These are phyloP conservation scores for Thielaviopsis musarum DNA, from an alignment of 2,329 filamentous ascomycete species.

Conservation along the genomic window DNA sequence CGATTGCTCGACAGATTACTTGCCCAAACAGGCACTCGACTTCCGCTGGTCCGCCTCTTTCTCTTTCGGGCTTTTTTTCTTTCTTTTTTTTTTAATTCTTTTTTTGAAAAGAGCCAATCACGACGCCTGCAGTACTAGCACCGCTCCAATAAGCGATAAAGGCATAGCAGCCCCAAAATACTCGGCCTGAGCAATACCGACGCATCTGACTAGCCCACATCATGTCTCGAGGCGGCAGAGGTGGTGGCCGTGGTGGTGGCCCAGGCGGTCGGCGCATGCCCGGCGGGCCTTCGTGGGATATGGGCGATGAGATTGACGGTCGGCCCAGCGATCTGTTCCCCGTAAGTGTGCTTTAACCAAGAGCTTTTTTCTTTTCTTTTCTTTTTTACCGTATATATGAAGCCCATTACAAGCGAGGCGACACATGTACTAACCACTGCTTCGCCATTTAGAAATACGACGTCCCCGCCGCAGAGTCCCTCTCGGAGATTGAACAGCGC, in stretches of 20 bases:
- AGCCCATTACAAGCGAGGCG: not conserved
- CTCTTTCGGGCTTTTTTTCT: not conserved
- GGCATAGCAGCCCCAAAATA: not conserved
- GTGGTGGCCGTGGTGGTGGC: conserved; percentile 33
- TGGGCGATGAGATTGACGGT: conserved; percentile 36
- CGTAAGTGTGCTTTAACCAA: conserved; percentile 20
- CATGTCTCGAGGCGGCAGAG: conserved; percentile 16
- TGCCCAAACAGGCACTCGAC: not conserved
- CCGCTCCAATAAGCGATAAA: not conserved
- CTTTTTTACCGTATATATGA: not conserved
- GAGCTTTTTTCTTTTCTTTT: not conserved
- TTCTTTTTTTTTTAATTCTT: not conserved
- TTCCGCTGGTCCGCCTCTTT: not conserved
- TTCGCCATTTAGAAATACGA: conserved; percentile 27
- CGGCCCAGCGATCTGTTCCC: conserved; percentile 44
- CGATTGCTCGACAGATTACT: not conserved
- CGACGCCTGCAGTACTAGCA: not conserved
- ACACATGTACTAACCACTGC: not conserved
- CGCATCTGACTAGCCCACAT: not conserved
- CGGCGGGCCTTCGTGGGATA: conserved; percentile 34
- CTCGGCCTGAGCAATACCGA: not conserved
- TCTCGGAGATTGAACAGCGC: conserved; percentile 28
- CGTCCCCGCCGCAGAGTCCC: conserved; percentile 28
- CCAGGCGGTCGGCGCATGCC: conserved; percentile 30
- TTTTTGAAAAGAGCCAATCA: not conserved